A percentile compares a stretch with the other conserved stretches of the same genome.
Conservation (phyloP, 2,329 filamentous ascomycete genomes). For the Microcyclospora pomicola region DNA sequence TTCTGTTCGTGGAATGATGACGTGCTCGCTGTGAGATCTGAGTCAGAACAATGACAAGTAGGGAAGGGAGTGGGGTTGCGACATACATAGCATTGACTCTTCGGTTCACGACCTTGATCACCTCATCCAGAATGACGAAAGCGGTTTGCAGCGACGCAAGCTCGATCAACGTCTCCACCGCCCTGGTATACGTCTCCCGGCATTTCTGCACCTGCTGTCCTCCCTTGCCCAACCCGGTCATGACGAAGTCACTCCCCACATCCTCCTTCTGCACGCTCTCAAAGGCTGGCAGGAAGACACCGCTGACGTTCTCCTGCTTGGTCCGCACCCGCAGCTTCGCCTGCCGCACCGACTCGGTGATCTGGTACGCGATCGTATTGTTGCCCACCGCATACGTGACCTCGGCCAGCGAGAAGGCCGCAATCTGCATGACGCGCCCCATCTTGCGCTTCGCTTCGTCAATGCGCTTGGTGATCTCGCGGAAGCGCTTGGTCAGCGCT, state of each 20-base stretch:
- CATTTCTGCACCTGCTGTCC: slow-evolving; percentile 93
- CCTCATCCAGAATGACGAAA: slow-evolving; percentile 94
- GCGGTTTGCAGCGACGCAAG: slow-evolving; percentile 92
- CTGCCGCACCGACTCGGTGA: slow-evolving; percentile 87
- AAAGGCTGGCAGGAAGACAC: slow-evolving; percentile 85
- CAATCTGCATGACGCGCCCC: slow-evolving; percentile 98
- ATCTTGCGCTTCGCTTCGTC: slow-evolving; percentile 99
- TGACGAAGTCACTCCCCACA: slow-evolving; percentile 75
- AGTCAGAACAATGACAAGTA: neutral
- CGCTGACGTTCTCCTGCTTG: slow-evolving; percentile 96
- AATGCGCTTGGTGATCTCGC: slow-evolving; percentile 91
- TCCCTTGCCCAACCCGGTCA: slow-evolving; percentile 91
- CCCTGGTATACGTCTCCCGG: slow-evolving; percentile 87
- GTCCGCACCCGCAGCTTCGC: slow-evolving; percentile 87
- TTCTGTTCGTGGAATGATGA: slow-evolving; percentile 94
- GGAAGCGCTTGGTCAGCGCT: slow-evolving; percentile 70
- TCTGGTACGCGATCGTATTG: slow-evolving; percentile 80
- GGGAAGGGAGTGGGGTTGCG: slow-evolving; percentile 1
- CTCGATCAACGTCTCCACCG: slow-evolving; percentile 91
- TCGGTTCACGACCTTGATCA: slow-evolving; percentile 97
- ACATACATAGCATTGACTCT: slow-evolving; percentile 90
- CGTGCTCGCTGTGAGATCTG: slow-evolving; percentile 50
- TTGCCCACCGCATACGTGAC: slow-evolving; percentile 95
- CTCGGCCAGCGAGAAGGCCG: slow-evolving; percentile 91
- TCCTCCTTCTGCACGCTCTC: slow-evolving; percentile 82